A percentile compares a stretch with the other conserved stretches of the same genome.
Conservation (phyloP, 1,284 basidiomycete species). For the Austroboletus niveus region DNA sequence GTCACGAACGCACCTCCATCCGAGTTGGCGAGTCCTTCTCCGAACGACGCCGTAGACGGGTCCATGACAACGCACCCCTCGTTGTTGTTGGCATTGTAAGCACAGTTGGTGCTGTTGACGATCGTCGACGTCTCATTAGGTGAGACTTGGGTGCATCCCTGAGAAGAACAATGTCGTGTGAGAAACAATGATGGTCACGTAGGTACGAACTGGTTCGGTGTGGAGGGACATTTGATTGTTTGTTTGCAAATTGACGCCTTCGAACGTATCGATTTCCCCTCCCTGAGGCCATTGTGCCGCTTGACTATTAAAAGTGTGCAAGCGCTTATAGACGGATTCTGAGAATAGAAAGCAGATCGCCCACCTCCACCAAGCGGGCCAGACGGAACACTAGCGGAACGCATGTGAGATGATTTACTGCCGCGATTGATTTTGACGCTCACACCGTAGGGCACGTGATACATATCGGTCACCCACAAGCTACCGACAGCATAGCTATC, state of each 20-base stretch:
- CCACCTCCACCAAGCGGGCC: slow-evolving; percentile 59
- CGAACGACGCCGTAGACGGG: slow-evolving; percentile 56
- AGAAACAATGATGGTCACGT: not conserved
- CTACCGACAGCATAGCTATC: slow-evolving; percentile 62
- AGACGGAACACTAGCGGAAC: slow-evolving; percentile 59
- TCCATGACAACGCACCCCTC: slow-evolving; percentile 62
- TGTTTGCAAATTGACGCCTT: slow-evolving; percentile 65
- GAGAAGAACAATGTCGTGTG: slow-evolving; percentile 18
- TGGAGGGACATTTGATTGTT: slow-evolving; percentile 71
- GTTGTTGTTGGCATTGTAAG: slow-evolving; percentile 50
- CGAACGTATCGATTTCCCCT: slow-evolving; percentile 76
- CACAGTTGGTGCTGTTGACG: slow-evolving; percentile 62
- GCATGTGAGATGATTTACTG: not conserved
- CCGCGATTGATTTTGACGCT: slow-evolving; percentile 10
- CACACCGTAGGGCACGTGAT: slow-evolving; percentile 69
- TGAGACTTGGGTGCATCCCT: slow-evolving; percentile 54
- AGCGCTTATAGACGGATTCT: not conserved
- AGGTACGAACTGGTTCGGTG: slow-evolving; percentile 43
- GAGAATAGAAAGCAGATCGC: not conserved
- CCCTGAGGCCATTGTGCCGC: slow-evolving; percentile 62
- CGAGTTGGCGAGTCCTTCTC: slow-evolving; percentile 57
- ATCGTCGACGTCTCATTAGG: slow-evolving; percentile 51
- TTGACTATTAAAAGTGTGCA: slow-evolving; percentile 34
- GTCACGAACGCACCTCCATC: slow-evolving; percentile 74
- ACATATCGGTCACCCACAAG: slow-evolving; percentile 63